Evolutionary conservation across 2,329 filamentous ascomycete species (phyloP).

Genomic region (Epichloe sp.): DNA sequence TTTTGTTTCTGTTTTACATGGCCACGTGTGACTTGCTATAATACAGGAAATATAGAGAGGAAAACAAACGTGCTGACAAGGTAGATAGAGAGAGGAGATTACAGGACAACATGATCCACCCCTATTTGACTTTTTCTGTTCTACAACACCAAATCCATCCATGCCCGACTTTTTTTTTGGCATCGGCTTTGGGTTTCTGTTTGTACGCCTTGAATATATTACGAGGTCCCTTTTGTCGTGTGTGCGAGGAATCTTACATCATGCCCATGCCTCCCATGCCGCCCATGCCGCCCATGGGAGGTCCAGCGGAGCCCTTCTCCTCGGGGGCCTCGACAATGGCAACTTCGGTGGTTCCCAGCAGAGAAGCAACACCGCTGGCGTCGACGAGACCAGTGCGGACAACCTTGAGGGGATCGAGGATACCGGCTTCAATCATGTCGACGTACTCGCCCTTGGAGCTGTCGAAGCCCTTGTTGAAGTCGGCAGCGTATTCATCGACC

Average conservation of each 20-base stretch:
- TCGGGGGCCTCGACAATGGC: conserved; percentile 93
- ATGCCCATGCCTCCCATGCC: conserved; percentile 56
- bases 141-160: conserved; percentile 35
- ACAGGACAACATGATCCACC: conserved; percentile 17
- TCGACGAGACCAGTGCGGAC: conserved; percentile 93
- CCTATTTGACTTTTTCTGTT: conserved; percentile 5
- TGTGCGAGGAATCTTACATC: conserved; percentile 35
- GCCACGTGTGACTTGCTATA: conserved; percentile 16
- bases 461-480: conserved; percentile 99
- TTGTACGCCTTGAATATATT: conserved; percentile 12
- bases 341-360: conserved; percentile 95
- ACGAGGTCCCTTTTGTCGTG: conserved; percentile 6
- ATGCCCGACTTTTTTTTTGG: conserved; percentile 20
- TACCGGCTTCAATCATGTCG: conserved; percentile 95
- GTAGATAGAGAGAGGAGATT: conserved; percentile 25
- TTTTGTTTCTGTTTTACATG: conserved; percentile 16
- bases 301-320: conserved; percentile 62
- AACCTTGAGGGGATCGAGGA: conserved; percentile 98
- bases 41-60: conserved; percentile 20
- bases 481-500: conserved; percentile 75
- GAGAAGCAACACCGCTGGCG: conserved; percentile 88
- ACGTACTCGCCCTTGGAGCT: conserved; percentile 95
- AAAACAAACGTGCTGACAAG: conserved; percentile 13
- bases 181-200: conserved; percentile 4
- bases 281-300: conserved; percentile 52